Percentiles rank a stretch among this genome's conserved stretches.
Evolutionary conservation across 1,284 basidiomycete genomes (phyloP).

Genomic region (Mycosarcoma maydis): DNA sequence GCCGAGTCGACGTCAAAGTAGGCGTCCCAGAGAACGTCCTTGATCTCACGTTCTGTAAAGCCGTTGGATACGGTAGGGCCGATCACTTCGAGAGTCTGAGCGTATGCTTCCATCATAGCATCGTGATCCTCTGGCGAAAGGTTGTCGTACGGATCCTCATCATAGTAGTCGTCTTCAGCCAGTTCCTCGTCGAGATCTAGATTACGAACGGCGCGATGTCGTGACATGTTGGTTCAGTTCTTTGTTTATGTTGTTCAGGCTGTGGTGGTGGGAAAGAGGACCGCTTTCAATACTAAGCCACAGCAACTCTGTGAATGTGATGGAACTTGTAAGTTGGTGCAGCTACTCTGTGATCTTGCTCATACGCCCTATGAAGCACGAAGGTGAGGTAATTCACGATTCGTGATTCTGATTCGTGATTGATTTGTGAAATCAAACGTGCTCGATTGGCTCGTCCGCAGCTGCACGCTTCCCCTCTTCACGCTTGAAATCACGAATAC

Average conservation of each 20-base stretch:
- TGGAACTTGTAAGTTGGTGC: not conserved
- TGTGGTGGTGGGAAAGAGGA: constrained; percentile 3
- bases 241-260: not conserved
- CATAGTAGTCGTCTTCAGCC: constrained; percentile 73
- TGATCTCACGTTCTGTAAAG: constrained; percentile 71
- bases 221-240: constrained; percentile 59
- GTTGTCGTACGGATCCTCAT: constrained; percentile 59
- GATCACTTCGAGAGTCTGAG: constrained; percentile 48
- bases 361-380: too few relatives aligned
- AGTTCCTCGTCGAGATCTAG: constrained; percentile 82
- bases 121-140: constrained; percentile 56
- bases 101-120: constrained; percentile 52
- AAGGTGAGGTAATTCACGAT: too few relatives aligned
- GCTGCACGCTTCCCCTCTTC: constrained; percentile 1
- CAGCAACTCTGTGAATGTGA: too few relatives aligned
- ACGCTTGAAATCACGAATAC: too few relatives aligned
- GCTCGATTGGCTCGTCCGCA: constrained; percentile 18
- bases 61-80: constrained; percentile 51
- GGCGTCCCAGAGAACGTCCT: constrained; percentile 84
- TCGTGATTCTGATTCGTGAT: constrained; percentile 18
- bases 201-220: constrained; percentile 87
- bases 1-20: constrained; percentile 87
- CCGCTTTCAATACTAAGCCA: too few relatives aligned
- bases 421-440: constrained; percentile 5
- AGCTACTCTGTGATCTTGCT: constrained; percentile 26